Evolutionary conservation across 192 early-diverging fungal genomes (phyloP).

Genomic region (Allomyces javanicus): DNA sequence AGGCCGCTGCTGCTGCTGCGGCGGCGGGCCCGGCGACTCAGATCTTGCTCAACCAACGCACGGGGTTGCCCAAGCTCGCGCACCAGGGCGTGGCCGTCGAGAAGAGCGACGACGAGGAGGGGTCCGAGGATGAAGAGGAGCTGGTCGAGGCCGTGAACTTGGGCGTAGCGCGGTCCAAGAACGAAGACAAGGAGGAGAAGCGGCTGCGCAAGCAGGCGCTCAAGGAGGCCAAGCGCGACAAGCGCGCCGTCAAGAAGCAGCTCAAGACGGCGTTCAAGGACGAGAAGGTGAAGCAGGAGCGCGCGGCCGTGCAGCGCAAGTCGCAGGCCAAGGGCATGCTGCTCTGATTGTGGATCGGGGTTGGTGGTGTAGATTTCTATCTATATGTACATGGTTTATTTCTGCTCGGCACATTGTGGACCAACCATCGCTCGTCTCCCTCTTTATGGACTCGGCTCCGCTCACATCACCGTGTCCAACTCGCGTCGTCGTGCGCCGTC

Average conservation of each 20-base stretch:
- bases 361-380: too few relatives aligned
- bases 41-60: conserved; percentile 13
- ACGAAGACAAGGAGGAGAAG: conserved; percentile 86
- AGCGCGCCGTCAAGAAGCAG: not conserved
- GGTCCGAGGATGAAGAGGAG: not conserved
- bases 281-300: not conserved
- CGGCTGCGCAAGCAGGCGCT: conserved; percentile 65
- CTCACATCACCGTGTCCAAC: too few relatives aligned
- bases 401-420: too few relatives aligned
- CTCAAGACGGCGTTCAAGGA: not conserved
- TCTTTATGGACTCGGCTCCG: too few relatives aligned
- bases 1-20: conserved; percentile 5
- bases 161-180: conserved; percentile 48
- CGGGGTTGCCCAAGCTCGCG: conserved; percentile 7
- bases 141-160: conserved; percentile 27
- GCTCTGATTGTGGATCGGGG: too few relatives aligned
- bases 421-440: too few relatives aligned
- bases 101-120: conserved; percentile 7
- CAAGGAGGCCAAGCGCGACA: conserved; percentile 45
- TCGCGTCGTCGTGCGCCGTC: too few relatives aligned
- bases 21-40: conserved; percentile 8
- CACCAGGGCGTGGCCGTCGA: conserved; percentile 8
- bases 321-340: not conserved
- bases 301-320: not conserved
- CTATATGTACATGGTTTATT: too few relatives aligned